phyloP scores from a whole-genome alignment of 768 basidiomycete species.

The Heimioporus sp. region DNA sequence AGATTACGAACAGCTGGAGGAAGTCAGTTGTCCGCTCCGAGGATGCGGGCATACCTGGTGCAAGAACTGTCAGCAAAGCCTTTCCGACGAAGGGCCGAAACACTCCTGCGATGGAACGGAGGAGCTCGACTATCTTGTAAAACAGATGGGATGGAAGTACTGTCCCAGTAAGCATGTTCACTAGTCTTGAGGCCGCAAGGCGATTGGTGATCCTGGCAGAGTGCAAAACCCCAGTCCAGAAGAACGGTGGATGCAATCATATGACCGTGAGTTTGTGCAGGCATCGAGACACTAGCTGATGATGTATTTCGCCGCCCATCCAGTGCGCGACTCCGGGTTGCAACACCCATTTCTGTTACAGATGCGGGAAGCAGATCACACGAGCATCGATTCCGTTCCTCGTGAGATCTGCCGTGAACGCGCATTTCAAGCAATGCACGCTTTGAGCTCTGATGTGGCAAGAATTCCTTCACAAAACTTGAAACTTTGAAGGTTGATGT shows the following conservation, averaged over 20 bases:
- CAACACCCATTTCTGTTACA: conserved; percentile 56
- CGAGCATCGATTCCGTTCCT: conserved; percentile 30
- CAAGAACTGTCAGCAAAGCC: conserved; percentile 49
- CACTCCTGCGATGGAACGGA: conserved; percentile 59
- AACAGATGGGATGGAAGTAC: conserved; percentile 55
- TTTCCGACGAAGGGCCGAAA: conserved; percentile 30
- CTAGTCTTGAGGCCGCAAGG: not conserved
- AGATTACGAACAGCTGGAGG: conserved; percentile 40
- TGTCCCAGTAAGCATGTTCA: conserved; percentile 47
- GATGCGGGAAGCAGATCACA: conserved; percentile 48
- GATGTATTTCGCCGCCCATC: not conserved
- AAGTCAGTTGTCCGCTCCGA: conserved; percentile 49
- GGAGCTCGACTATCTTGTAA: conserved; percentile 51
- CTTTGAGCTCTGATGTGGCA: conserved; percentile 15
- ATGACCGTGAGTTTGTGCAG: conserved; percentile 47
- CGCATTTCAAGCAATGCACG: conserved; percentile 34
- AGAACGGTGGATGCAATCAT: conserved; percentile 55
- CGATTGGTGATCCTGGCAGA: conserved; percentile 21
- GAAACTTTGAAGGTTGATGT: too few species aligned
- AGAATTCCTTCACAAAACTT: too few species aligned
- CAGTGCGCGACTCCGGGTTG: conserved; percentile 54
- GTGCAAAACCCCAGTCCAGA: conserved; percentile 48
- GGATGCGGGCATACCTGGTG: conserved; percentile 58
- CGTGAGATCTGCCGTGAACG: conserved; percentile 29
- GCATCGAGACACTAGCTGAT: not conserved